These are phyloP conservation scores for Acanthamoeba healyi DNA, from an alignment of 208 protist species.

Conservation along the genomic window DNA sequence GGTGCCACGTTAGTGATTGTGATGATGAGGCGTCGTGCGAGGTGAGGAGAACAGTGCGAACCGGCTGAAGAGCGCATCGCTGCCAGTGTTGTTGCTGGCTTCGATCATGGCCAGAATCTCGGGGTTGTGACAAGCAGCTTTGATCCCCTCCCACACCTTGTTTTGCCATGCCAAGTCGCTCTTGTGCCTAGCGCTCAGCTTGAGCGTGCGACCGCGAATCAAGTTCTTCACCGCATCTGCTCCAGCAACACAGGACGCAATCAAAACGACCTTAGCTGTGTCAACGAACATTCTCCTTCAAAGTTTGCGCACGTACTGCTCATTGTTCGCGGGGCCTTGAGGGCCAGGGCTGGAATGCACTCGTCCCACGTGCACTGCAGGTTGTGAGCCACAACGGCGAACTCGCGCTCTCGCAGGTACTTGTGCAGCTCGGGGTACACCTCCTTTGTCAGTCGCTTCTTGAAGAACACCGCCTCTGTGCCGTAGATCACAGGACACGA, in stretches of 20 bases:
- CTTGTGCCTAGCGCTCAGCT: neutral
- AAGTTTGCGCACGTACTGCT: neutral
- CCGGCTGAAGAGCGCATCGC: constrained; percentile 4
- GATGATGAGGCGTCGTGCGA: too few relatives aligned
- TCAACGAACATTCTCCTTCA: neutral
- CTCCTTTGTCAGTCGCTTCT: constrained; percentile 9
- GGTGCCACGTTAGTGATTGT: neutral
- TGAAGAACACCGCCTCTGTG: constrained; percentile 3
- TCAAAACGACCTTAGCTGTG: neutral
- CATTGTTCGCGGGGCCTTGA: neutral
- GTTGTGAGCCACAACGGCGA: constrained; percentile 13
- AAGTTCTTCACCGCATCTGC: constrained; percentile 38
- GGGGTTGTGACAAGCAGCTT: constrained; percentile 9
- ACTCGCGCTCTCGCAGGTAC: constrained; percentile 14
- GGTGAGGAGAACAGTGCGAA: neutral
- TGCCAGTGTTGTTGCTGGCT: neutral
- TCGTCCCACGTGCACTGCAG: constrained; percentile 12
- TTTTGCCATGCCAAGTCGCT: constrained; percentile 19
- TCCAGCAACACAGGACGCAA: neutral
- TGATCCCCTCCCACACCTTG: constrained; percentile 6
- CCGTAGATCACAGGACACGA: neutral
- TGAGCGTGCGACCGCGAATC: constrained; percentile 17
- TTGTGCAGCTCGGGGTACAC: constrained; percentile 50
- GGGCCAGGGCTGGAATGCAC: neutral
- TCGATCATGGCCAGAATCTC: neutral